Evolutionary conservation across 2,329 filamentous ascomycete species (phyloP).

Genomic region (Ramularia endophylla): DNA sequence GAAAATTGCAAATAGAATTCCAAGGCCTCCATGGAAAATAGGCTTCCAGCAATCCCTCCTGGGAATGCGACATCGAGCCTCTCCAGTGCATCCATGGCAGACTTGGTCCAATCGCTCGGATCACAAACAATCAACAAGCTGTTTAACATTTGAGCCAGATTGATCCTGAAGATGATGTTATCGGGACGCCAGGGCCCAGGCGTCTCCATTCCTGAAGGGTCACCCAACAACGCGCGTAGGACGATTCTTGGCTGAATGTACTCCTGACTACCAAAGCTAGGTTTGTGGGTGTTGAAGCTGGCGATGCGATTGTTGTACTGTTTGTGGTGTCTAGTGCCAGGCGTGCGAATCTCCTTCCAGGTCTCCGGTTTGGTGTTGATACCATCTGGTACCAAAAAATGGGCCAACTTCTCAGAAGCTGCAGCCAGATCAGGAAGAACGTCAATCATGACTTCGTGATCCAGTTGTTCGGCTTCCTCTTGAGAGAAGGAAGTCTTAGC

Average conservation of each 20-base stretch:
- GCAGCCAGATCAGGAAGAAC: slow-evolving; percentile 34
- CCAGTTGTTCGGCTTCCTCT: slow-evolving; percentile 38
- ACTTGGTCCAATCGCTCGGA: slow-evolving; percentile 21
- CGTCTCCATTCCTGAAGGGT: slow-evolving; percentile 9
- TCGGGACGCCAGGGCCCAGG: slow-evolving; percentile 34
- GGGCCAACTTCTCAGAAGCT: slow-evolving; percentile 24
- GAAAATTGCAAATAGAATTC: slow-evolving; percentile 21
- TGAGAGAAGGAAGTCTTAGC: slow-evolving; percentile 42
- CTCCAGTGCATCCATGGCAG: slow-evolving; percentile 24
- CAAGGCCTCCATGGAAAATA: slow-evolving; percentile 14
- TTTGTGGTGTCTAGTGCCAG: slow-evolving; percentile 35
- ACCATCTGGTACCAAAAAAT: slow-evolving; percentile 25
- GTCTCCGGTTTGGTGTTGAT: slow-evolving; percentile 18
- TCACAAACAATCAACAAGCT: slow-evolving; percentile 29
- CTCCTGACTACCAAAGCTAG: slow-evolving; percentile 33
- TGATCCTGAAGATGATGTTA: slow-evolving; percentile 39
- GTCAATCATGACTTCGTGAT: slow-evolving; percentile 37
- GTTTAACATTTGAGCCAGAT: slow-evolving; percentile 39
- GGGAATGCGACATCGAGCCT: slow-evolving; percentile 20
- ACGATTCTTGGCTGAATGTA: slow-evolving; percentile 39
- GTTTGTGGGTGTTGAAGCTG: slow-evolving; percentile 31
- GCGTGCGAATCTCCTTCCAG: slow-evolving; percentile 28
- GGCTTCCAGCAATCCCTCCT: slow-evolving; percentile 18
- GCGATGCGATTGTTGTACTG: slow-evolving; percentile 32
- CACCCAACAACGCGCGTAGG: slow-evolving; percentile 34